Evolutionary conservation across 345 rosid genomes (phyloP).

Genomic region (Lumnitzera racemosa): DNA sequence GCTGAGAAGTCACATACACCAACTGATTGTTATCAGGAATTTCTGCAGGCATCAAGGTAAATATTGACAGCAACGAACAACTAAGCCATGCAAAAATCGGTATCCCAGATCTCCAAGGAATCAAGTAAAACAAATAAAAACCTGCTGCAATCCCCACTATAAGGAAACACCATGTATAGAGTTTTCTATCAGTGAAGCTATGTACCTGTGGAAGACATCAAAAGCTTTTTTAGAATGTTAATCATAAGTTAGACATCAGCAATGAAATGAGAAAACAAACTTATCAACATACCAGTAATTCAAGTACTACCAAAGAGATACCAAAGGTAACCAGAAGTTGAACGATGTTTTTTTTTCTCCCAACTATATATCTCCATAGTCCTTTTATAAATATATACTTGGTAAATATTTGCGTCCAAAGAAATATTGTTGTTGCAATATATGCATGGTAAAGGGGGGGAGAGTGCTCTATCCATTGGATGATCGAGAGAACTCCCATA

Average conservation of each 20-base stretch:
- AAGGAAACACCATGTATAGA: conserved; percentile 87
- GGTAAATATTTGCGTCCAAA: conserved; percentile 73
- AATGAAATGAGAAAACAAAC: conserved; percentile 3
- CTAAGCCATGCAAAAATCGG: conserved; percentile 64
- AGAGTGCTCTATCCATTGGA: conserved; percentile 60
- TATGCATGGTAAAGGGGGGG: conserved; percentile 93
- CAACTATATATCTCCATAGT: conserved; percentile 50
- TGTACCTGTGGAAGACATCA: conserved; percentile 60
- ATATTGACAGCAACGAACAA: conserved; percentile 78
- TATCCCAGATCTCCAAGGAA: conserved; percentile 75
- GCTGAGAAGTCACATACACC: conserved; percentile 48
- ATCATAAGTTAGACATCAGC: conserved; percentile 7
- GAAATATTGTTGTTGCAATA: conserved; percentile 72
- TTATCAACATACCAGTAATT: conserved; percentile 61
- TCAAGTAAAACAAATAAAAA: conserved; percentile 43
- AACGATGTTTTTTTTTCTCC: conserved; percentile 35
- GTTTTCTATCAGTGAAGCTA: conserved; percentile 91
- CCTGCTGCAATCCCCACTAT: conserved; percentile 50
- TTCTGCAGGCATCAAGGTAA: conserved; percentile 96
- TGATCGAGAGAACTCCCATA: conserved; percentile 44
- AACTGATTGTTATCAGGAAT: conserved; percentile 84
- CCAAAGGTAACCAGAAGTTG: conserved; percentile 44
- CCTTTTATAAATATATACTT: conserved; percentile 52
- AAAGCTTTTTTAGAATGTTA: conserved; percentile 11
- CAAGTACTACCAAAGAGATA: conserved; percentile 56